A percentile compares a stretch with the other conserved stretches of the same genome.
Conservation (phyloP, 768 basidiomycete species). For the Phylloporus arenicola region DNA sequence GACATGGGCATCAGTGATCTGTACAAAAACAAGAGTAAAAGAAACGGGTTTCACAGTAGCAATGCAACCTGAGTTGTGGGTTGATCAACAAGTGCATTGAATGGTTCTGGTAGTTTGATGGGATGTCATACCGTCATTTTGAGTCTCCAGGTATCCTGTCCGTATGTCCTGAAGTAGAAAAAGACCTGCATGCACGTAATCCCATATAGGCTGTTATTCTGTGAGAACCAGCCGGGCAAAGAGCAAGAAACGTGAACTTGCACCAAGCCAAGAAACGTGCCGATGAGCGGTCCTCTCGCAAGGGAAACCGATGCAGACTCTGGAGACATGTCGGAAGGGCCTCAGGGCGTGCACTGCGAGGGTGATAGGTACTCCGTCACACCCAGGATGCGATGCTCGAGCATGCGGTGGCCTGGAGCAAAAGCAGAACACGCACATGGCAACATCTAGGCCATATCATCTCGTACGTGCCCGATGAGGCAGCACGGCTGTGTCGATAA, state of each 20-base stretch:
- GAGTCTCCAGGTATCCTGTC: constrained; percentile 12
- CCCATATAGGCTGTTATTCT: constrained; percentile 21
- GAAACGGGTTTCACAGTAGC: constrained; percentile 13
- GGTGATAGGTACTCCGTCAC: not conserved
- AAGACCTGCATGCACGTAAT: constrained; percentile 25
- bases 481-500: not conserved
- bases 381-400: not conserved
- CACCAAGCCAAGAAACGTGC: constrained; percentile 21
- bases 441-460: not conserved
- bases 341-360: not conserved
- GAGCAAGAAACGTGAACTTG: constrained; percentile 2
- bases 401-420: not conserved
- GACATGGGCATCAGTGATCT: not conserved
- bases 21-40: not conserved
- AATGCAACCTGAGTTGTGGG: constrained; percentile 14
- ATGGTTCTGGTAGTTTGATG: not conserved
- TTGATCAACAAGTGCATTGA: not conserved
- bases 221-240: not conserved
- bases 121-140: constrained; percentile 18
- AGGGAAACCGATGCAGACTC: constrained; percentile 3
- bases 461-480: not conserved
- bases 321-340: constrained; percentile 7
- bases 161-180: constrained; percentile 25
- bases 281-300: constrained; percentile 25
- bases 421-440: not conserved